These are phyloP conservation scores for Collybiopsis luxurians DNA, from an alignment of 768 basidiomycete genomes.

Conservation along the genomic window DNA sequence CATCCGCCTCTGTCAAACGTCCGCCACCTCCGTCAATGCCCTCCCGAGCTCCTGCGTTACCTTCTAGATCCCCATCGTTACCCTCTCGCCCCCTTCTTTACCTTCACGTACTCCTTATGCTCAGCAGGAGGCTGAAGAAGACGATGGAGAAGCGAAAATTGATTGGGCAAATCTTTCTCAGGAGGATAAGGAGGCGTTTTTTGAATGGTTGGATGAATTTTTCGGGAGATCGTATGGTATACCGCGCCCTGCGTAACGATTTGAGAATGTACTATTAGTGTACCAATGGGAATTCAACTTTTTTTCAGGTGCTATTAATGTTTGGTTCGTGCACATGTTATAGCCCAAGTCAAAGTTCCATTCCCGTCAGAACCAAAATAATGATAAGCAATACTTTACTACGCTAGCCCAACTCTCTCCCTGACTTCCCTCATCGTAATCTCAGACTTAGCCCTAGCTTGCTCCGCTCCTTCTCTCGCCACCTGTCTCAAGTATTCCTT, in stretches of 20 bases:
- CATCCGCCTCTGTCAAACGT: background rate
- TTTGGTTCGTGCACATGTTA: too few relatives aligned
- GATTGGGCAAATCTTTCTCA: conserved; percentile 69
- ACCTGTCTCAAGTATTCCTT: conserved; percentile 58
- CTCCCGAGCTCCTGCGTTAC: background rate
- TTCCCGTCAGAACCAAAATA: too few relatives aligned
- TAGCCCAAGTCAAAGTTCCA: too few relatives aligned
- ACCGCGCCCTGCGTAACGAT: background rate
- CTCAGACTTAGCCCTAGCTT: conserved; percentile 59
- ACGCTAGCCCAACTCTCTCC: conserved; percentile 48
- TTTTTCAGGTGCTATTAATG: too few relatives aligned
- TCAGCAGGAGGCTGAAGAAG: background rate
- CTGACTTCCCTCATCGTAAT: conserved; percentile 69
- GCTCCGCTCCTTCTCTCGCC: conserved; percentile 59
- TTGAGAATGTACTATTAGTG: too few relatives aligned
- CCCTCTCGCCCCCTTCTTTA: background rate
- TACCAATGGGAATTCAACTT: too few relatives aligned
- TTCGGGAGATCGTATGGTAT: conserved; percentile 45
- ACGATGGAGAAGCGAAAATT: conserved; percentile 29
- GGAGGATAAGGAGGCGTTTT: conserved; percentile 72
- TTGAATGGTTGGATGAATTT: conserved; percentile 80
- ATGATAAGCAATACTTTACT: background rate
- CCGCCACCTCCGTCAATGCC: conserved; percentile 10
- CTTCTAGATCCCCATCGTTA: background rate
- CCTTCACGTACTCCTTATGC: background rate